These are phyloP conservation scores for Eucalyptus sideroxylon DNA, from an alignment of 345 rosid genomes.

Conservation along the genomic window DNA sequence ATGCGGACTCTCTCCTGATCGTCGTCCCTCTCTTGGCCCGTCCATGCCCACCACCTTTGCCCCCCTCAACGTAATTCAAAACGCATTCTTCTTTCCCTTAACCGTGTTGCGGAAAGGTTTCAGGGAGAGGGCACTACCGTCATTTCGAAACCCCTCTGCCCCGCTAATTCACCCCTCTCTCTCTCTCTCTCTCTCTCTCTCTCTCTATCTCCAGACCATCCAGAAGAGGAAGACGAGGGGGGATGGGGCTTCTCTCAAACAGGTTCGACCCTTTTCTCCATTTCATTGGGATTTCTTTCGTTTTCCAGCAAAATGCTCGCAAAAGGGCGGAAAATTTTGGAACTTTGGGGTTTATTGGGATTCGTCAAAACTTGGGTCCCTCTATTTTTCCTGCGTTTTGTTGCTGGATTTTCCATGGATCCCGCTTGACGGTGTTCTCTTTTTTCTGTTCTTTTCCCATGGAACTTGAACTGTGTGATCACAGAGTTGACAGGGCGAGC, in stretches of 20 bases:
- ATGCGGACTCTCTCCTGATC: neutral
- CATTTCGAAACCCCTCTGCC: neutral
- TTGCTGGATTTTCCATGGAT: neutral
- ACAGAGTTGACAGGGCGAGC: constrained; percentile 38
- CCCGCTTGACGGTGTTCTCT: neutral
- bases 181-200: neutral
- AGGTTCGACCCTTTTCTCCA: neutral
- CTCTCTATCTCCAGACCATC: neutral
- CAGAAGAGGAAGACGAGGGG: neutral
- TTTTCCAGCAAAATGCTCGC: neutral
- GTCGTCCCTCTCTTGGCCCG: neutral
- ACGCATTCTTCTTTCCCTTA: neutral
- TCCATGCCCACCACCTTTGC: neutral
- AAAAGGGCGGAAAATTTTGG: neutral
- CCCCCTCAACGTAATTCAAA: neutral
- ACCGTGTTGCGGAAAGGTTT: neutral
- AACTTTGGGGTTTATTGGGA: neutral
- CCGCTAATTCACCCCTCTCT: neutral
- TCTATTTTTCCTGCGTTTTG: neutral
- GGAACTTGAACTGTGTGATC: neutral
- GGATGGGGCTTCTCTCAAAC: constrained; percentile 8
- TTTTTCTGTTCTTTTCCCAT: neutral
- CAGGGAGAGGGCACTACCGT: neutral
- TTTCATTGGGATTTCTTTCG: neutral
- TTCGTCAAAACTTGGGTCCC: neutral